Evolutionary conservation across 108 stramenopile genomes (phyloP).

Genomic region (Cyclotella cryptica): DNA sequence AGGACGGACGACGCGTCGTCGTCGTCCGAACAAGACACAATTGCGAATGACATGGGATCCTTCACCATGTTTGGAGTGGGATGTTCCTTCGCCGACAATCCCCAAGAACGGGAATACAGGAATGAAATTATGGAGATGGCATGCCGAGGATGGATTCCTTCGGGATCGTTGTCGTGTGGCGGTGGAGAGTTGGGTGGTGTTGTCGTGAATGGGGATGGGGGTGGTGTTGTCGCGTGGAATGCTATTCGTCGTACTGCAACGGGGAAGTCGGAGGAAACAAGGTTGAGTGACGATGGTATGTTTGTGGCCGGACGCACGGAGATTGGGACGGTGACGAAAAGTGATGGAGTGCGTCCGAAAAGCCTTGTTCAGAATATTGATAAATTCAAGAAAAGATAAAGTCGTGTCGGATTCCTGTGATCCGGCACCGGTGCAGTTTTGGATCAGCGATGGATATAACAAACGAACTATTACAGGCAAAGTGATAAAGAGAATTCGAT

Average conservation of each 20-base stretch:
- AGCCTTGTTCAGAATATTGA: not conserved
- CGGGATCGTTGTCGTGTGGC: slow-evolving; percentile 47
- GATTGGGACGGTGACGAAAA: too few species aligned
- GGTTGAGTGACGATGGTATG: not conserved
- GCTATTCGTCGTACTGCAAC: too few species aligned
- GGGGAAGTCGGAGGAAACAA: not conserved
- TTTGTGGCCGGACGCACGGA: not conserved
- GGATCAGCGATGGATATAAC: too few species aligned
- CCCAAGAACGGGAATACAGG: slow-evolving; percentile 61
- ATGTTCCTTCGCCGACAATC: slow-evolving; percentile 82
- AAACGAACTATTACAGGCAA: too few species aligned
- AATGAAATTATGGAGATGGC: slow-evolving; percentile 86
- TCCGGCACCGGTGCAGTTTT: too few species aligned
- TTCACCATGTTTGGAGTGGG: slow-evolving; percentile 91
- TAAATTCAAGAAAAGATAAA: not conserved
- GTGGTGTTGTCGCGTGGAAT: too few species aligned
- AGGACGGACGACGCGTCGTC: not conserved
- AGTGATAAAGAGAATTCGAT: too few species aligned
- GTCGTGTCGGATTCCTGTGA: too few species aligned
- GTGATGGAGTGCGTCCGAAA: too few species aligned
- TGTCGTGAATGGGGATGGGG: not conserved
- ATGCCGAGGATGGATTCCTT: slow-evolving; percentile 84
- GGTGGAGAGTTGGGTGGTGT: not conserved
- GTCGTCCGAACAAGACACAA: not conserved
- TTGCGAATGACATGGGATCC: slow-evolving; percentile 42